Evolutionary conservation across 148 eudicot species (phyloP).

Genomic region (Silene uniflora): DNA sequence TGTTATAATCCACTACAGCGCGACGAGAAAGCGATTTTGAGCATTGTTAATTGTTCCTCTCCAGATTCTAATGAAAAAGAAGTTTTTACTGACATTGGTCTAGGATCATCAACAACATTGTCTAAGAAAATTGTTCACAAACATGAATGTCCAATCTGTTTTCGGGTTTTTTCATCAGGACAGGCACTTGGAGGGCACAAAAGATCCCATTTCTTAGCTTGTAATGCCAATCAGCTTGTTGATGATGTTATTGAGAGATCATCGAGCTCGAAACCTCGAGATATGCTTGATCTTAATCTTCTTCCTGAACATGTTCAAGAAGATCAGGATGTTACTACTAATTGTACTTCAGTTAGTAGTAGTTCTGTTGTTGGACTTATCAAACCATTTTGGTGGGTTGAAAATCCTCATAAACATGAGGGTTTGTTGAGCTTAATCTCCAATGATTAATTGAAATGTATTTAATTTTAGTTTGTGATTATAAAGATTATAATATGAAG

Average conservation of each 20-base stretch:
- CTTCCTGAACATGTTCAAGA: constrained; percentile 53
- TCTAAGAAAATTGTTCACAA: constrained; percentile 25
- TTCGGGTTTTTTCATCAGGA: constrained; percentile 76
- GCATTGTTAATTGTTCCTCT: constrained; percentile 9
- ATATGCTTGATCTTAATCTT: constrained; percentile 81
- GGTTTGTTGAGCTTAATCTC: constrained; percentile 46
- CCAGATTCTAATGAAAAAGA: constrained; percentile 1
- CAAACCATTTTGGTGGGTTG: constrained; percentile 61
- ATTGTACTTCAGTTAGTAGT: constrained; percentile 27
- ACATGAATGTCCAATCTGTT: constrained; percentile 88
- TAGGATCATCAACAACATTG: constrained; percentile 19
- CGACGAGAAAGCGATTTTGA: background rate
- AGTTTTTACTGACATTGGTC: constrained; percentile 2
- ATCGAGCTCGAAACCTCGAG: constrained; percentile 37
- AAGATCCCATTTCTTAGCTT: constrained; percentile 62
- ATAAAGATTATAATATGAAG: background rate
- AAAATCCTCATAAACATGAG: constrained; percentile 44
- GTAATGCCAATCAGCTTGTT: constrained; percentile 10
- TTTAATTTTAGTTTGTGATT: constrained; percentile 6
- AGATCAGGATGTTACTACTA: constrained; percentile 22
- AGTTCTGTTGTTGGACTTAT: constrained; percentile 37
- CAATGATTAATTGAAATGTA: constrained; percentile 26
- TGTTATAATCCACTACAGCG: constrained; percentile 29
- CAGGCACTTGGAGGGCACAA: constrained; percentile 99
- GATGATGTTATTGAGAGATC: constrained; percentile 35